phyloP scores from a whole-genome alignment of 2,329 filamentous ascomycete genomes.

The Botryosphaeria agaves region DNA sequence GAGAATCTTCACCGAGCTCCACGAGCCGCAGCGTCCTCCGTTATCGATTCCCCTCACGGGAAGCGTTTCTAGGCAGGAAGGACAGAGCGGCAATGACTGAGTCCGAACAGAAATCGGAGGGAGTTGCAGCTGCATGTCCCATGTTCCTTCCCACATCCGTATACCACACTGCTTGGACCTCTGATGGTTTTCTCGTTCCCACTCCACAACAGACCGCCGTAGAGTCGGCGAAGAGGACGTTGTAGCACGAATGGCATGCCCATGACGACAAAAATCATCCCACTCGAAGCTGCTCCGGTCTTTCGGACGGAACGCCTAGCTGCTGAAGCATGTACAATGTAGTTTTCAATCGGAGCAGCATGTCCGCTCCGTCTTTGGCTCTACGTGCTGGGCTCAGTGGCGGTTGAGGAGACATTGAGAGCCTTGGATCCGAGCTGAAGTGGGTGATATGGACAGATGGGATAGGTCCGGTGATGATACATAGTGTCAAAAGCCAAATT shows the following conservation, averaged over 20 bases:
- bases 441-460: no score
- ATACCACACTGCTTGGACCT: neutral
- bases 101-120: constrained; percentile 4
- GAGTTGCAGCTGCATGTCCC: neutral
- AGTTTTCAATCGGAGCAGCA: constrained; percentile 5
- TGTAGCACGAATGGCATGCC: no score
- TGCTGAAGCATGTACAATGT: constrained; percentile 1
- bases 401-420: neutral
- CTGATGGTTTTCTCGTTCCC: neutral
- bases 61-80: neutral
- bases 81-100: neutral
- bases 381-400: neutral
- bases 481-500: constrained; percentile 4
- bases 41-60: constrained; percentile 1
- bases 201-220: neutral
- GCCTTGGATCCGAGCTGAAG: no score
- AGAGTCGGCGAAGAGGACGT: neutral
- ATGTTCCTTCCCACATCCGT: neutral
- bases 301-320: neutral
- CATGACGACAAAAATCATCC: constrained; percentile 2
- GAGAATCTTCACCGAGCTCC: constrained; percentile 1
- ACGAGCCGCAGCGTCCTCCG: neutral
- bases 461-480: constrained; percentile 4
- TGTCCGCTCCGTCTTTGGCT: neutral
- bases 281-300: constrained; percentile 2